Evolutionary conservation across 2,329 filamentous ascomycete species (phyloP).

Genomic region (Colletotrichum endophyticum): DNA sequence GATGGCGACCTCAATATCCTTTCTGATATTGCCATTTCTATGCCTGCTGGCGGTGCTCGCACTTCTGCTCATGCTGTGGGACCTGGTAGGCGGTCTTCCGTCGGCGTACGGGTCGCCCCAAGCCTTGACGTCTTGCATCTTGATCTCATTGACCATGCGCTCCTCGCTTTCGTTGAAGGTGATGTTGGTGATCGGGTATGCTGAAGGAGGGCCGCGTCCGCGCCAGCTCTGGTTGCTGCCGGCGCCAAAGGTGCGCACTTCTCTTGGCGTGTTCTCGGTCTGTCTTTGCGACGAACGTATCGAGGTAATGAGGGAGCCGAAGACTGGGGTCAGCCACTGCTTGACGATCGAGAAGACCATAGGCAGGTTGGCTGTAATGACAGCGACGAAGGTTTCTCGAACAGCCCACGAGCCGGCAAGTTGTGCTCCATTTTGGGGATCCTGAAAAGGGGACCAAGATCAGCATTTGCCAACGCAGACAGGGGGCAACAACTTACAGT

Average conservation of each 20-base stretch:
- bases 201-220: conserved; percentile 33
- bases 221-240: conserved; percentile 35
- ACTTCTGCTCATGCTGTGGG: neutral
- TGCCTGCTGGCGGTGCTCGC: neutral
- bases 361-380: conserved; percentile 42
- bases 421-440: conserved; percentile 22
- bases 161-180: conserved; percentile 43
- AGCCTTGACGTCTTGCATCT: conserved; percentile 35
- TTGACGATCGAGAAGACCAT: conserved; percentile 47
- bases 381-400: conserved; percentile 43
- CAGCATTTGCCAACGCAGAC: neutral
- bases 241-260: conserved; percentile 45
- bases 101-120: conserved; percentile 48
- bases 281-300: conserved; percentile 40
- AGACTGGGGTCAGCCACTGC: conserved; percentile 37
- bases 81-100: conserved; percentile 29
- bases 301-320: conserved; percentile 34
- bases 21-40: neutral
- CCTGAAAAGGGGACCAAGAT: conserved; percentile 20
- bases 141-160: conserved; percentile 46
- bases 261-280: conserved; percentile 39
- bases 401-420: conserved; percentile 31
- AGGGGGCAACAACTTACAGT: neutral
- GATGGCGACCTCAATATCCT: neutral
- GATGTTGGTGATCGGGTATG: conserved; percentile 39